Percentiles rank a stretch among this genome's conserved stretches.
phyloP scores from a whole-genome alignment of 2,329 filamentous ascomycete genomes.

The Sporothrix phasma region DNA sequence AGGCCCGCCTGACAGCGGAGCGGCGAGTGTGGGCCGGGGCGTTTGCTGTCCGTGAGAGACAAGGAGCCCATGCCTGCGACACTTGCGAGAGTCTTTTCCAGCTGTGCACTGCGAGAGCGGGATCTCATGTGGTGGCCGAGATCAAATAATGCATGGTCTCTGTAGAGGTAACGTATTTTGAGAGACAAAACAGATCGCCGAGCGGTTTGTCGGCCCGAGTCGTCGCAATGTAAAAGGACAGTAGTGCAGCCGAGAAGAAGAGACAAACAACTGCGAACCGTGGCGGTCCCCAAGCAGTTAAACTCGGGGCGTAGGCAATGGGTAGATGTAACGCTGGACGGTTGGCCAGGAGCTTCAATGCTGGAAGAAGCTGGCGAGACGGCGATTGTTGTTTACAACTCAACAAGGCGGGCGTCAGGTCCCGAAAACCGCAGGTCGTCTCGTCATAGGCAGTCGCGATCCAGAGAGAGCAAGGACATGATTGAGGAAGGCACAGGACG shows the following conservation, averaged over 20 bases:
- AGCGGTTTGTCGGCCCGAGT: background rate
- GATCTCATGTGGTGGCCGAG: conserved; percentile 35
- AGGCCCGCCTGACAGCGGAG: conserved; percentile 28
- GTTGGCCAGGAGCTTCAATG: background rate
- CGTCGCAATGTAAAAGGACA: background rate
- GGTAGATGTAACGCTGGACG: no score
- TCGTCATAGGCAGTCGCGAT: background rate
- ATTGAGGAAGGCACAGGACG: background rate
- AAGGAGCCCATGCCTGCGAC: conserved; percentile 12
- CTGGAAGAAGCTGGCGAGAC: background rate
- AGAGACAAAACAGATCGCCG: no score
- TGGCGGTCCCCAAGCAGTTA: background rate
- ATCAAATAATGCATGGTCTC: conserved; percentile 31
- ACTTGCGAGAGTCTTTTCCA: conserved; percentile 28
- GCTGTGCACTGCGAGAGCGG: conserved; percentile 40
- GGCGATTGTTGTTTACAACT: background rate
- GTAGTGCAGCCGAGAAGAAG: no score
- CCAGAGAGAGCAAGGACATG: background rate
- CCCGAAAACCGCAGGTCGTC: background rate
- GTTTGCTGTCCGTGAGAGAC: conserved; percentile 17
- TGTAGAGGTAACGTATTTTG: no score
- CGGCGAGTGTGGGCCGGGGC: conserved; percentile 22
- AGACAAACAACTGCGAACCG: background rate
- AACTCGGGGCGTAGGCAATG: background rate
- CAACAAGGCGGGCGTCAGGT: background rate